A percentile compares a stretch with the other conserved stretches of the same genome.
These are phyloP conservation scores for Pseudogymnoascus pannorum DNA, from an alignment of 2,329 filamentous ascomycete species.

Conservation along the genomic window DNA sequence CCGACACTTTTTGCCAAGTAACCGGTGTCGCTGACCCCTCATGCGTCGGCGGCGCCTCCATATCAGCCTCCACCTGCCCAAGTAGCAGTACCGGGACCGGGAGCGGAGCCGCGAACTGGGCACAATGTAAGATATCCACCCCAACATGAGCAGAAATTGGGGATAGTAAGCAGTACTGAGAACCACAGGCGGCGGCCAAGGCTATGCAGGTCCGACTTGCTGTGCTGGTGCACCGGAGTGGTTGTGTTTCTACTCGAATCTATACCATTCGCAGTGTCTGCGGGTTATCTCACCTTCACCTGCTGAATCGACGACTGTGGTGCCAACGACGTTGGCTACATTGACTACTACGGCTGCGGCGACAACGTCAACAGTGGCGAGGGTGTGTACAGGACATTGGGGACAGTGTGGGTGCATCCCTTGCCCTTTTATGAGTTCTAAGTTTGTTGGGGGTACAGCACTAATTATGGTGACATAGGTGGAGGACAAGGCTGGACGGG, in stretches of 20 bases:
- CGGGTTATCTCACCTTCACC: not conserved
- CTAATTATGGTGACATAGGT: not conserved
- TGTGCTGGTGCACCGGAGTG: not conserved
- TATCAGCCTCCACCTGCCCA: constrained; percentile 1
- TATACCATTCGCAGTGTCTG: not conserved
- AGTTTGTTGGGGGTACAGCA: not conserved
- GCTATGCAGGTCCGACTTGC: not conserved
- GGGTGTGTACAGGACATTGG: not conserved
- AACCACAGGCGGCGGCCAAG: not conserved
- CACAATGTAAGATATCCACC: not conserved
- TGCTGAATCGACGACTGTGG: not conserved
- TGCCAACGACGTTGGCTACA: not conserved
- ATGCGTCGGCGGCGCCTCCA: not conserved
- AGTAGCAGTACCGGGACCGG: not conserved
- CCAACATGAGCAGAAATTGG: not conserved
- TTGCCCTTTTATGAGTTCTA: not conserved
- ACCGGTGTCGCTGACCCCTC: not conserved
- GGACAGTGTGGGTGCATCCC: not conserved
- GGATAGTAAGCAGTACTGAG: not conserved
- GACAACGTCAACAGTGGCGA: not conserved
- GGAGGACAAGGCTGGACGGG: not conserved
- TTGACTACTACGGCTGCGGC: not conserved
- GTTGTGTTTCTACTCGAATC: not conserved
- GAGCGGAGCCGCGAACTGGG: not conserved
- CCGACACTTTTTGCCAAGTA: not conserved